Conservation (phyloP, 2,329 filamentous ascomycete species). For the Boeremia exigua region DNA sequence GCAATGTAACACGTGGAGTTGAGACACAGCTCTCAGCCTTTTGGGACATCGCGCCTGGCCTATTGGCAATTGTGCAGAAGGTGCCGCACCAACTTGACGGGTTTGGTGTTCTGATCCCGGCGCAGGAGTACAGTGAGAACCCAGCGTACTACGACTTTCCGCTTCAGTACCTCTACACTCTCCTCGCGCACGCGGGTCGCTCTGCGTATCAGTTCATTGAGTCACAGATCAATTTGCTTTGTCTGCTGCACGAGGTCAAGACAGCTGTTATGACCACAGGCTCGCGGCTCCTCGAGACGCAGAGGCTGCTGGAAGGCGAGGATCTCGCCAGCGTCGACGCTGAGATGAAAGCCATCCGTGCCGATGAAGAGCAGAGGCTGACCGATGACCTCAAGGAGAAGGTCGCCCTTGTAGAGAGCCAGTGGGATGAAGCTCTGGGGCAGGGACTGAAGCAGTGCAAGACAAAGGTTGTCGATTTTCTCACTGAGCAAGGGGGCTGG, state of each 20-base stretch:
- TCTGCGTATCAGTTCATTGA: constrained; percentile 97
- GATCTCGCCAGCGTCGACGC: constrained; percentile 49
- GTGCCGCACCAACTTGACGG: constrained; percentile 67
- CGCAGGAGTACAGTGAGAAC: constrained; percentile 82
- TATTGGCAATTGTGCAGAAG: constrained; percentile 78
- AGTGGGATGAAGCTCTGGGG: constrained; percentile 89
- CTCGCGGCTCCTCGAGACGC: constrained; percentile 70
- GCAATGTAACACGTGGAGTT: constrained; percentile 84
- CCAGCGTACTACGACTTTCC: constrained; percentile 80
- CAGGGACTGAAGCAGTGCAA: constrained; percentile 75
- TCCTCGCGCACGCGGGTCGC: constrained; percentile 87
- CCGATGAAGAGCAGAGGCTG: constrained; percentile 71
- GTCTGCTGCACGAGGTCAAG: constrained; percentile 88
- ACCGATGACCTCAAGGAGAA: constrained; percentile 93
- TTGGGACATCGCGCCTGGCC: constrained; percentile 93
- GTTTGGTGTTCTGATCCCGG: constrained; percentile 79
- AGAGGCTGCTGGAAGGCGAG: constrained; percentile 56
- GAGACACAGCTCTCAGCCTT: constrained; percentile 92
- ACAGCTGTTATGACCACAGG: constrained; percentile 75
- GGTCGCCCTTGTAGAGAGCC: constrained; percentile 85
- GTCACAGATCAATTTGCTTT: constrained; percentile 87
- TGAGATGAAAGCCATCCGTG: constrained; percentile 64
- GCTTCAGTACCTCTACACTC: constrained; percentile 85
- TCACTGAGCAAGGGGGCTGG: constrained; percentile 84
- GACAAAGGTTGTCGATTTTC: constrained; percentile 73